Evolutionary conservation across 2,329 filamentous ascomycete genomes (phyloP).

Genomic region (Sarocladium oryzae): DNA sequence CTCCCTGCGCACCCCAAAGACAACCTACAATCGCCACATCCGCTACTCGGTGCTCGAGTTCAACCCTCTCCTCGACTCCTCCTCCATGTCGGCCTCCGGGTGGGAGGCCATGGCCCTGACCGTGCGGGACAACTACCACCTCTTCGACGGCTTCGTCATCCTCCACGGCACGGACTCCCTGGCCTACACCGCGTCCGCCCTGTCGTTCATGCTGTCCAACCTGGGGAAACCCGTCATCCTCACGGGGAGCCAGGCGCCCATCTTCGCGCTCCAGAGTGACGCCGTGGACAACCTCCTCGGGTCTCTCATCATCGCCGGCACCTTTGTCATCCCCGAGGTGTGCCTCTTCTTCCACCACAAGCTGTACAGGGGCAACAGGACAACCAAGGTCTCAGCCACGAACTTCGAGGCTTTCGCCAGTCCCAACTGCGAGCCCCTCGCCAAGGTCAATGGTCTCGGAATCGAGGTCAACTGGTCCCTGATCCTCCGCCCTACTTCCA

Average conservation of each 20-base stretch:
- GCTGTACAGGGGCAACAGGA: constrained; percentile 80
- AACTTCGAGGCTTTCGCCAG: constrained; percentile 83
- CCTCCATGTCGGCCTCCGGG: constrained; percentile 77
- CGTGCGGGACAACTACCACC: constrained; percentile 77
- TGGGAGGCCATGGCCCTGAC: constrained; percentile 79
- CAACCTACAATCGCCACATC: constrained; percentile 72
- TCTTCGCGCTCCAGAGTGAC: constrained; percentile 85
- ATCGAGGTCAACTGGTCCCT: constrained; percentile 77
- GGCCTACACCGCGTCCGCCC: constrained; percentile 80
- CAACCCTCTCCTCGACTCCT: constrained; percentile 77
- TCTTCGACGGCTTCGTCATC: constrained; percentile 87
- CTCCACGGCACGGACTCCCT: constrained; percentile 88
- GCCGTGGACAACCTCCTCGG: constrained; percentile 86
- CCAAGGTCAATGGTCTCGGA: constrained; percentile 71
- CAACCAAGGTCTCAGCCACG: constrained; percentile 81
- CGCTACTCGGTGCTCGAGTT: constrained; percentile 84
- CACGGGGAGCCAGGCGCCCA: constrained; percentile 76
- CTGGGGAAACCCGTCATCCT: constrained; percentile 87
- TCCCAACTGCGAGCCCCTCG: constrained; percentile 79
- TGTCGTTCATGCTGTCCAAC: constrained; percentile 90
- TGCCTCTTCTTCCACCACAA: constrained; percentile 92
- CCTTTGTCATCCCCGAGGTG: constrained; percentile 89
- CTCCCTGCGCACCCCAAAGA: constrained; percentile 72
- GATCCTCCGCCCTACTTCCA: constrained; percentile 65
- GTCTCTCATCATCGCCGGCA: constrained; percentile 82